Evolutionary conservation across 306 rosid species (phyloP).

Genomic region (Corylus americana): DNA sequence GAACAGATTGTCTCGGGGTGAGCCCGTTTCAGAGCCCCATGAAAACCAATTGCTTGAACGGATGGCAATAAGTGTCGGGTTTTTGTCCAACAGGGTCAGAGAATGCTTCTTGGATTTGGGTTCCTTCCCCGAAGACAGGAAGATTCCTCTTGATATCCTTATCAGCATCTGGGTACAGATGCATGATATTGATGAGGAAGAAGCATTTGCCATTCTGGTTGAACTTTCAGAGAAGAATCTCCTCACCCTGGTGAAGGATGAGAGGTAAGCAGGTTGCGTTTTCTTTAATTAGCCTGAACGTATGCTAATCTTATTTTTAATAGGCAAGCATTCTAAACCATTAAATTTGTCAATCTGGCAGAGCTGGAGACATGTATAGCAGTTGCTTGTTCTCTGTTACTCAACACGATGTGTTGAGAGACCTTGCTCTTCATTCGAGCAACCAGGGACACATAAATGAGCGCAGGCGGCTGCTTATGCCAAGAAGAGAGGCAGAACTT

Average conservation of each 20-base stretch:
- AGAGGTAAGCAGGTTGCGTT: conserved; percentile 49
- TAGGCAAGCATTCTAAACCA: conserved; percentile 24
- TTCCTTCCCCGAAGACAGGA: conserved; percentile 82
- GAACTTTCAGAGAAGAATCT: conserved; percentile 88
- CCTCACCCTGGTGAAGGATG: conserved; percentile 69
- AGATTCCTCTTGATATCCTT: conserved; percentile 81
- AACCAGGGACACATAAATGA: conserved; percentile 32
- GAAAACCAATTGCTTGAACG: conserved; percentile 61
- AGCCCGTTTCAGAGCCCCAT: conserved; percentile 67
- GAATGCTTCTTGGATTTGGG: conserved; percentile 88
- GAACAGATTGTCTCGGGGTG: conserved; percentile 72
- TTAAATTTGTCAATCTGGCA: conserved; percentile 32
- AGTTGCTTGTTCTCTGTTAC: conserved; percentile 71
- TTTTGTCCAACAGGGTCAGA: conserved; percentile 48
- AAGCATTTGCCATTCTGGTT: conserved; percentile 72
- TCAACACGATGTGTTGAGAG: conserved; percentile 86
- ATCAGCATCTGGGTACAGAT: conserved; percentile 84
- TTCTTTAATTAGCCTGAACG: not conserved
- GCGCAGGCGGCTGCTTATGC: conserved; percentile 74
- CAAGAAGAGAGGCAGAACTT: conserved; percentile 58
- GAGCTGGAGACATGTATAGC: conserved; percentile 67
- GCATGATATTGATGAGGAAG: conserved; percentile 64
- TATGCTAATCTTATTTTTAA: not conserved
- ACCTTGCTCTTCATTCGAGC: conserved; percentile 75
- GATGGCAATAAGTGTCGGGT: conserved; percentile 67